Evolutionary conservation across 2,329 filamentous ascomycete genomes (phyloP).

Genomic region (Aspergillus costaricaensis): DNA sequence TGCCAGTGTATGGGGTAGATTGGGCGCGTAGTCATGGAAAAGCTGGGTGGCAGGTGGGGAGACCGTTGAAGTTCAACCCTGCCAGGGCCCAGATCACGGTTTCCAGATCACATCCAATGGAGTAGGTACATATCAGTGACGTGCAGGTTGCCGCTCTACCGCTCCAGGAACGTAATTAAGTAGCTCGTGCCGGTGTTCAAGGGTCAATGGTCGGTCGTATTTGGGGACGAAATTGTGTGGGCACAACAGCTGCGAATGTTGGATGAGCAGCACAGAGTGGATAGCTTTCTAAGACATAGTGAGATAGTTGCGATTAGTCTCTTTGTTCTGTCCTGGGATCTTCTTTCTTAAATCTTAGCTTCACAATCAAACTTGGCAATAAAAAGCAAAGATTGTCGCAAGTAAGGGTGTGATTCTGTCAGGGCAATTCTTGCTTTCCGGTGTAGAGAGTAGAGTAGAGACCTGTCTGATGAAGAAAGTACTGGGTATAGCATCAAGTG

Average conservation of each 20-base stretch:
- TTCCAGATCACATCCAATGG: background rate
- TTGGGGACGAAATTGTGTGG: background rate
- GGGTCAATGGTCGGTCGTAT: background rate
- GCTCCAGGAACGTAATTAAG: background rate
- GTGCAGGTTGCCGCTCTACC: constrained; percentile 3
- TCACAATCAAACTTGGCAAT: background rate
- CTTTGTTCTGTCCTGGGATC: background rate
- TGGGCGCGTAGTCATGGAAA: background rate
- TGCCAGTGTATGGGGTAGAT: background rate
- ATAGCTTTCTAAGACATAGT: background rate
- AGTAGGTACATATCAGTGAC: constrained; percentile 6
- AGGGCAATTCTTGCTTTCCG: background rate
- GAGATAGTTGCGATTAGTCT: background rate
- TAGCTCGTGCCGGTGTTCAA: background rate
- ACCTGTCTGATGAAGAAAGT: background rate
- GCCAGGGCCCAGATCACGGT: background rate
- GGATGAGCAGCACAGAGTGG: background rate
- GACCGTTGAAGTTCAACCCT: constrained; percentile 1
- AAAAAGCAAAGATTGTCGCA: background rate
- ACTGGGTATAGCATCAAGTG: background rate
- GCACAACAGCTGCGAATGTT: no score
- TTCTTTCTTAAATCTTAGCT: background rate
- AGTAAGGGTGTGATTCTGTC: background rate
- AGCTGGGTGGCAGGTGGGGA: constrained; percentile 1
- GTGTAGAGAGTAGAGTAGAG: background rate